Evolutionary conservation across 1,284 basidiomycete species (phyloP).

Genomic region (Neolentinus lepideus): DNA sequence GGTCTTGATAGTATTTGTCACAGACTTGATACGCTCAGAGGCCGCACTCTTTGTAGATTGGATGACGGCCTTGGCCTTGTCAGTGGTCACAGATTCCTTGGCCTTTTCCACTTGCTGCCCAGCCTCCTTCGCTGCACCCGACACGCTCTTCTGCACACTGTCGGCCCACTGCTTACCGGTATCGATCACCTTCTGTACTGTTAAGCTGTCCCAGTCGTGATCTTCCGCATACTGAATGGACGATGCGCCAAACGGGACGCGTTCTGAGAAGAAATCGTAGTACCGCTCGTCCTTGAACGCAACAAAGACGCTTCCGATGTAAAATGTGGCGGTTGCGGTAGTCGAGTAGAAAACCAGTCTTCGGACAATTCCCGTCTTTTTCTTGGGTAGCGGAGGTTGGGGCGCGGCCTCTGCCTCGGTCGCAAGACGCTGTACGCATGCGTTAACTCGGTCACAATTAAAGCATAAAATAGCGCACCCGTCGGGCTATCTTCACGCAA

Average conservation of each 20-base stretch:
- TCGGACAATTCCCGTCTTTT: constrained; percentile 46
- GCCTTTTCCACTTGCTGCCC: constrained; percentile 22
- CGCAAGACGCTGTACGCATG: constrained; percentile 39
- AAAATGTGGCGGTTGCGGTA: constrained; percentile 68
- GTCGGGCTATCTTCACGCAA: constrained; percentile 40
- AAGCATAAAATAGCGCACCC: constrained; percentile 33
- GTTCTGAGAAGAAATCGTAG: constrained; percentile 76
- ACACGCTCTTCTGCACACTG: constrained; percentile 38
- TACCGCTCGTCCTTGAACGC: constrained; percentile 69
- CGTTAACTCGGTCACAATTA: neutral
- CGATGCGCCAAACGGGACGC: constrained; percentile 69
- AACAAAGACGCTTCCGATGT: constrained; percentile 69
- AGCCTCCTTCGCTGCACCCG: constrained; percentile 18
- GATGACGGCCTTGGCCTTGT: constrained; percentile 31
- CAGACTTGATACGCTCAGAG: constrained; percentile 42
- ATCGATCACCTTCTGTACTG: constrained; percentile 52
- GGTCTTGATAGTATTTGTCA: constrained; percentile 42
- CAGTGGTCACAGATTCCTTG: constrained; percentile 19
- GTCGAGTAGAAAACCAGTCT: constrained; percentile 53
- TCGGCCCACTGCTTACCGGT: constrained; percentile 43
- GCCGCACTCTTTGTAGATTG: constrained; percentile 27
- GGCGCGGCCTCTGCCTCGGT: constrained; percentile 37
- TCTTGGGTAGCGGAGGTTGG: constrained; percentile 30
- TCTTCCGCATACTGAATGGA: constrained; percentile 80
- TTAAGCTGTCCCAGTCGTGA: constrained; percentile 69